Percentiles rank a stretch among this genome's conserved stretches.
Evolutionary conservation across 129 eudicot genomes (phyloP).

Genomic region (Artemisia tridentata): DNA sequence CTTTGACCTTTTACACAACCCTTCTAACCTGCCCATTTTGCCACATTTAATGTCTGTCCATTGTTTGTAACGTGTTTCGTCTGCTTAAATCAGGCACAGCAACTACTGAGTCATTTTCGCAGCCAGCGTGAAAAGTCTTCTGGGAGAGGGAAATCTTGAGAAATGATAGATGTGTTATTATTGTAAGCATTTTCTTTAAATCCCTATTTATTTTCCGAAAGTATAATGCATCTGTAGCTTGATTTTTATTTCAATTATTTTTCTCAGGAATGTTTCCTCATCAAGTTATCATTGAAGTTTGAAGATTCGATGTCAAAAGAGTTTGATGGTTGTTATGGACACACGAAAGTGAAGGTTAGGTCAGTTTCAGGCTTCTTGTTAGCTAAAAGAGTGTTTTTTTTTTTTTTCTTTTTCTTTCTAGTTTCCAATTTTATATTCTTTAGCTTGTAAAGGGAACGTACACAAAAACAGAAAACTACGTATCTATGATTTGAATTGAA

Average conservation of each 20-base stretch:
- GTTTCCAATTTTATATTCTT: constrained; percentile 12
- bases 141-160: constrained; percentile 67
- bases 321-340: constrained; percentile 18
- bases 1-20: neutral
- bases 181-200: constrained; percentile 21
- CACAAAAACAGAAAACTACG: neutral
- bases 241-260: neutral
- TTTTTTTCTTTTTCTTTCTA: constrained; percentile 10
- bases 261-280: constrained; percentile 12
- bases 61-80: constrained; percentile 20
- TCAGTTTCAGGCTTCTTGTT: constrained; percentile 26
- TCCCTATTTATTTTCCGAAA: neutral
- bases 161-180: constrained; percentile 11
- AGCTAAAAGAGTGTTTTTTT: constrained; percentile 13
- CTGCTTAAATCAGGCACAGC: constrained; percentile 66
- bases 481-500: constrained; percentile 28
- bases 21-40: neutral
- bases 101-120: constrained; percentile 92
- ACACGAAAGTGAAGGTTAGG: constrained; percentile 24
- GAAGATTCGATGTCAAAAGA: neutral
- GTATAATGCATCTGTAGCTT: neutral
- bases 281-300: constrained; percentile 14
- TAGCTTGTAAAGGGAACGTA: constrained; percentile 31
- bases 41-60: neutral
- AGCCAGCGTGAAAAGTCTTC: constrained; percentile 70